Base-by-base conservation (phyloP, 306 rosid species). In the Castanea crenata region DNA sequence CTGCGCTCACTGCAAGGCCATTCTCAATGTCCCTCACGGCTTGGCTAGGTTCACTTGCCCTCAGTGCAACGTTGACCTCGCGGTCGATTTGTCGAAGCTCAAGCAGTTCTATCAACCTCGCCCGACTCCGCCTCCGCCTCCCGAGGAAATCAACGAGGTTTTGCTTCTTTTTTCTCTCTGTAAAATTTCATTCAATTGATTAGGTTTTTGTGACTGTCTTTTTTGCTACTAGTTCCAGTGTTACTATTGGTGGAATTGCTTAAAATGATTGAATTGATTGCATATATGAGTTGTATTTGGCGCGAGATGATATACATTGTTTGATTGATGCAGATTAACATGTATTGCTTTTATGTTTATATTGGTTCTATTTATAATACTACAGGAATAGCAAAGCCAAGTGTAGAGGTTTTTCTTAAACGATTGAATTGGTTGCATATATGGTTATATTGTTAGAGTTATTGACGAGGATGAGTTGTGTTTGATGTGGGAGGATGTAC, bases 1-100 rank as follows among this genome's bases (percentile, higher is more conserved):
- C 21, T 96, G 99, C 73, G 98, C 96, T 49, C 82, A 87, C 29
- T 96, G 99, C 69, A 93, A 90, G 86, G 97, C 99, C 44, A 87
- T 93, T 55, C 99, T 96, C 75, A 93, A 96, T 81, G 99, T 96
- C 21, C 99, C 99, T 62, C 97, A 93, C 29, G 99, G 99, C 57
- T 86, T 93, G 20, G 70, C 93, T 0, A 80, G 94, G 77, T 96
- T 96, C 80, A 46, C 83, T 61, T 96, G 99, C 76, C 99, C 98
- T 6, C 99, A 93, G 83, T 96, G 99, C 58, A 73, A 83, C 19
- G 92, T 86, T 88, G 97, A 91, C 86, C 98, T 91, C 46, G 96
- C 99, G 19, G 94, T 94, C 41, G 98, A 94, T 74, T 86, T 91
- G 11, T 83, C 92, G 18, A 94, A 85, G 78, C 77, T 85, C 32